Base-by-base conservation (phyloP, 2,329 filamentous ascomycete species). In the Aureobasidium vineae region DNA sequence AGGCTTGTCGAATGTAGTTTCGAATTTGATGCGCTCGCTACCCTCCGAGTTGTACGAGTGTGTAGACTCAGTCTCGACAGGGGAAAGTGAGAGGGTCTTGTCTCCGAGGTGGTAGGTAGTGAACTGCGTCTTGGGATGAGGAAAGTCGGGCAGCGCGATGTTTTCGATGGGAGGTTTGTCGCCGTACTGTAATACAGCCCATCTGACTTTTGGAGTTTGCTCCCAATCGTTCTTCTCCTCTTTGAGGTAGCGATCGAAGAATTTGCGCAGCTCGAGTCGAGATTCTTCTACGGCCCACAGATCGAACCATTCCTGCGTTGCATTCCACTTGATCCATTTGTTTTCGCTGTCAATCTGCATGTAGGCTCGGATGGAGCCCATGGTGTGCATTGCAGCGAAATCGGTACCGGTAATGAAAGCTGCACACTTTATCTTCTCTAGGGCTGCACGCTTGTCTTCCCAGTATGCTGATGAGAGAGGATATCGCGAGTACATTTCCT, bases 211-310 rank as follows among this genome's bases (percentile, higher is more conserved):
- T 0, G 81, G 79, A 0, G 81, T 84, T 50, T 77, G 74, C 67
- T 82, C 79, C 79, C 80, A 84, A 26, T 71, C 79, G 63, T 84
- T 84, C 1, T 79, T 68, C 1, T 75, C 72, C 0, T 74, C 78
- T 41, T 79, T 80, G 19, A 83, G 73, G 66, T 79, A 84, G 2
- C 70, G 71, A 63, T 83, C 81, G 64, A 83, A 83, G 72, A 81
- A 84, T 0, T 68, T 65, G 7, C 73, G 67, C 0, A 83, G 73
- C 61, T 83, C 80, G 1, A 76, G 71, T 13, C 71, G 72, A 2
- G 74, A 72, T 28, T 78, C 71, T 0, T 71, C 69, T 15, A 73
- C 70, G 59, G 72, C 73, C 66, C 77, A 82, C 2, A 82, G 69
- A 59, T 82, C 80, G 65, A 77, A 78, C 81, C 80, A 82, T 66